Evolutionary conservation across 306 rosid species (phyloP), one percentile per base, ranked within the genome.

Genomic region (Lathyrus sativus): DNA sequence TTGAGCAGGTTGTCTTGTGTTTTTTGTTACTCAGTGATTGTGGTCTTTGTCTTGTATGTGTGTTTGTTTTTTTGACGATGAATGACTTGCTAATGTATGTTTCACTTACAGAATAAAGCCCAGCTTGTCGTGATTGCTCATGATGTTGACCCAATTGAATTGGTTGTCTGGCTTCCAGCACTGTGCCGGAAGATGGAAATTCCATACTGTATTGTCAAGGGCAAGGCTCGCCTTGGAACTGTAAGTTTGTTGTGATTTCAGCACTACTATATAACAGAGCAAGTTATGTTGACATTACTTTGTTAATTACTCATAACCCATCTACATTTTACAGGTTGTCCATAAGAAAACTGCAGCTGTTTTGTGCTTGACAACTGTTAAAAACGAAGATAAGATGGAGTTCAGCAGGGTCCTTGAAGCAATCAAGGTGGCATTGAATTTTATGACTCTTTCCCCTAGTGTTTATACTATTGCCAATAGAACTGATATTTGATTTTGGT

Each of bases 161-260:
- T 89, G 84, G 96, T 89, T 66, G 93, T 87, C 14, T 89, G 96
- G 96, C 91, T 89, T 57, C 96, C 96, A 3, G 87, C 96, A 0
- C 70, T 89, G 76, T 89, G 96, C 74, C 83, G 96, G 78, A 89
- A 89, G 73, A 89, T 89, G 96, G 96, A 89, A 70, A 87, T 89
- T 38, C 96, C 96, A 0, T 87, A 89, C 77, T 89, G 96, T 87
- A 89, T 89, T 11, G 96, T 89, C 38, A 89, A 87, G 80, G 96
- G 96, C n/a, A 89, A 87, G 78, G 83, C 96, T 1, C 91, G 96
- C 13, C 44, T 89, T 37, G 96, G 96, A 78, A 54, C 93, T 31
- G 96, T 89, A 87, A 61, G 31, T 13, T 12, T 9, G 11, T 31
- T n/a, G 4, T 26, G 1, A 6, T 65, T 7, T 48, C 0, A 8